Evolutionary conservation across 495 filamentous ascomycete species (phyloP).

Genomic region (Neurospora sp.): DNA sequence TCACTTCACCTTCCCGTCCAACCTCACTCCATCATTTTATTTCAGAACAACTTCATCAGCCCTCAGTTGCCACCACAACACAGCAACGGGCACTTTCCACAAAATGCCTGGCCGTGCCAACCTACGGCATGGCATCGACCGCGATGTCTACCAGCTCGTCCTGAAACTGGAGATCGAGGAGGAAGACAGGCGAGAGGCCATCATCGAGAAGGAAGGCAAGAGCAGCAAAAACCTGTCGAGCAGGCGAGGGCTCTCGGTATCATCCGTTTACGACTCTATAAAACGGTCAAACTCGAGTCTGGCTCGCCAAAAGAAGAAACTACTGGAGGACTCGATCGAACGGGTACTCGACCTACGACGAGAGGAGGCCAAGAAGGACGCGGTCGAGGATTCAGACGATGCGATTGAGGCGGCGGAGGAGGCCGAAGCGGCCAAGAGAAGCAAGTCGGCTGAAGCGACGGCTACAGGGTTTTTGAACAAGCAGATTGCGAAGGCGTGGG

Average conservation of each 20-base stretch:
- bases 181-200: constrained; percentile 21
- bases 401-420: constrained; percentile 54
- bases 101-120: constrained; percentile 10
- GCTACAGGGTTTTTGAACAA: constrained; percentile 19
- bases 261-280: constrained; percentile 63
- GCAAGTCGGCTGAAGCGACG: constrained; percentile 15
- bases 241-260: constrained; percentile 39
- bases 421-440: constrained; percentile 14
- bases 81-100: not conserved
- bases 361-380: constrained; percentile 49
- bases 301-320: constrained; percentile 66
- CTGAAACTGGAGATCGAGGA: constrained; percentile 51
- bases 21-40: not conserved
- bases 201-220: constrained; percentile 4
- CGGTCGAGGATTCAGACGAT: constrained; percentile 49
- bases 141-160: constrained; percentile 59
- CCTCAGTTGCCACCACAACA: not conserved
- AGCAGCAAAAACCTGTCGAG: not conserved
- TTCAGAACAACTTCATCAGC: not conserved
- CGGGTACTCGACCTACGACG: constrained; percentile 67
- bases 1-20: not conserved
- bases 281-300: constrained; percentile 77
- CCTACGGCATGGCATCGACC: constrained; percentile 25
- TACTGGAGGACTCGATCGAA: constrained; percentile 79
- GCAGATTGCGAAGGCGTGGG: constrained; percentile 51